A percentile compares a stretch with the other conserved stretches of the same genome.
Evolutionary conservation across 2,329 filamentous ascomycete species (phyloP).

Genomic region (Tothia fuscella): DNA sequence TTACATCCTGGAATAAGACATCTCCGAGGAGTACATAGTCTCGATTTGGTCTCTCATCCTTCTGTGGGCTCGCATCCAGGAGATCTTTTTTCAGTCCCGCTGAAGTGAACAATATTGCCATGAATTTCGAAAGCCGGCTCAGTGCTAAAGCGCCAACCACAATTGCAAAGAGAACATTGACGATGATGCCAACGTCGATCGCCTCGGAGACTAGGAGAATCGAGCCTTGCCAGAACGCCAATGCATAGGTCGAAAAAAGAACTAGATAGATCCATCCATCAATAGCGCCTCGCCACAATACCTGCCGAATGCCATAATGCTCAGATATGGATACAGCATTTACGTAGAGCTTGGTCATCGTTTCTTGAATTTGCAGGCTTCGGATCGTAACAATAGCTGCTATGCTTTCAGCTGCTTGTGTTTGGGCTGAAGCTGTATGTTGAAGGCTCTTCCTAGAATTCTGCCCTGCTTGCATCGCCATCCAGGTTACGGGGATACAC

Average conservation of each 20-base stretch:
- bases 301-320: constrained; percentile 30
- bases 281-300: constrained; percentile 41
- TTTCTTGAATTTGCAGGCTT: constrained; percentile 52
- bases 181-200: too few species aligned
- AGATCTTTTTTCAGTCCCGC: too few species aligned
- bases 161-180: too few species aligned
- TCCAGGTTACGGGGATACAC: constrained; percentile 19
- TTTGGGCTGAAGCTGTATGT: constrained; percentile 33
- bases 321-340: constrained; percentile 37
- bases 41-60: too few species aligned
- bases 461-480: constrained; percentile 24
- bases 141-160: too few species aligned
- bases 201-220: too few species aligned
- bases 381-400: constrained; percentile 45
- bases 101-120: too few species aligned
- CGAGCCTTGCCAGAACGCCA: constrained; percentile 61
- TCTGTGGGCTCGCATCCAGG: too few species aligned
- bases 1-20: constrained; percentile 18
- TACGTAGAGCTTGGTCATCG: constrained; percentile 44
- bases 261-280: constrained; percentile 54
- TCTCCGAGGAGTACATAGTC: too few species aligned
- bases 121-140: too few species aligned
- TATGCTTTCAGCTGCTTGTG: constrained; percentile 53
- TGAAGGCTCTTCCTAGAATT: too few species aligned
- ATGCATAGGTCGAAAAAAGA: constrained; percentile 53